phyloP scores from a whole-genome alignment of 768 basidiomycete genomes.

The Gymnopilus junonius region DNA sequence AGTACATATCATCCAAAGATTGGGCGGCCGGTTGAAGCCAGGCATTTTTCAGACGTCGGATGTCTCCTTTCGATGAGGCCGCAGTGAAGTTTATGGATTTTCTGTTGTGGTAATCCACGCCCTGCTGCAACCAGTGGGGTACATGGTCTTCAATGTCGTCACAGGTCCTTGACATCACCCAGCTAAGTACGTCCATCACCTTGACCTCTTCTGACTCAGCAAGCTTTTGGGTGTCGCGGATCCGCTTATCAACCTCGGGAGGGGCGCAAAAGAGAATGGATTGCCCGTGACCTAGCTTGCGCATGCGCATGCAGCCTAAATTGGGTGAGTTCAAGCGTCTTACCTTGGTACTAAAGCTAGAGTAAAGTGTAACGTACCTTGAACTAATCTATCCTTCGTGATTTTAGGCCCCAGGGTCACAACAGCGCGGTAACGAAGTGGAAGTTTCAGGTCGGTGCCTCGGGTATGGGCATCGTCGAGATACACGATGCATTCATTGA shows the following conservation, averaged over 20 bases:
- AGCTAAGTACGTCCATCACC: slow-evolving; percentile 41
- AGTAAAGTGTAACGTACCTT: slow-evolving; percentile 38
- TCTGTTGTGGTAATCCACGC: slow-evolving; percentile 33
- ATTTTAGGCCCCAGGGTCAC: slow-evolving; percentile 56
- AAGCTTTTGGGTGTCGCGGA: slow-evolving; percentile 32
- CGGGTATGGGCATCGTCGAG: slow-evolving; percentile 59
- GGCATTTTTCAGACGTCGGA: slow-evolving; percentile 11
- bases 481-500: slow-evolving; percentile 48
- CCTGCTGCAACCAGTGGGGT: slow-evolving; percentile 48
- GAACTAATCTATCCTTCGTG: slow-evolving; percentile 54
- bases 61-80: background rate
- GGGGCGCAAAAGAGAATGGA: slow-evolving; percentile 54
- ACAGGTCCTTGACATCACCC: slow-evolving; percentile 51
- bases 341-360: background rate
- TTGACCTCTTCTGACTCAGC: slow-evolving; percentile 8
- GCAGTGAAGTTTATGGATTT: slow-evolving; percentile 20
- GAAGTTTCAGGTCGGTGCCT: slow-evolving; percentile 58
- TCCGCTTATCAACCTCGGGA: slow-evolving; percentile 39
- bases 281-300: slow-evolving; percentile 50
- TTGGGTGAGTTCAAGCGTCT: background rate
- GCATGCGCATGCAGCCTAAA: slow-evolving; percentile 58
- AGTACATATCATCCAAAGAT: slow-evolving; percentile 39
- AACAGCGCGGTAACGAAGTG: slow-evolving; percentile 42
- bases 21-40: slow-evolving; percentile 48
- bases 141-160: slow-evolving; percentile 41